Evolutionary conservation across 305 asterid species (phyloP).

Genomic region (Solanum aculeatissimum): DNA sequence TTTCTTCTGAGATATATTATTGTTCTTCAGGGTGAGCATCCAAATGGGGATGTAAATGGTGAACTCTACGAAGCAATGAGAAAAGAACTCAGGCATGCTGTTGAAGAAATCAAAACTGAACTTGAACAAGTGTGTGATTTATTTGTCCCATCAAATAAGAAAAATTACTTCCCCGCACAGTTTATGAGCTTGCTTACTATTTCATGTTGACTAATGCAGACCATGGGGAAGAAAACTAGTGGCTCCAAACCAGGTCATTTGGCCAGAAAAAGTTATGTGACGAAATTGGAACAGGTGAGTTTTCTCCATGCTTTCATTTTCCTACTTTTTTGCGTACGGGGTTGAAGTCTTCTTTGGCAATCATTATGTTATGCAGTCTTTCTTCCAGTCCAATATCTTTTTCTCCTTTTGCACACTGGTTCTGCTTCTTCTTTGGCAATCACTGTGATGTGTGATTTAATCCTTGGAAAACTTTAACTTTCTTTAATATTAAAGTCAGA

Average conservation of each 20-base stretch:
- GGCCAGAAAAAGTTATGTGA: constrained; percentile 29
- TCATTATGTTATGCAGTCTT: neutral
- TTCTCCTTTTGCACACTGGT: neutral
- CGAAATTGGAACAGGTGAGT: constrained; percentile 52
- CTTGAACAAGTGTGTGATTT: constrained; percentile 54
- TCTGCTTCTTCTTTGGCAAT: neutral
- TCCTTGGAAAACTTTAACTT: neutral
- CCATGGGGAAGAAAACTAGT: constrained; percentile 30
- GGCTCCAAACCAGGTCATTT: constrained; percentile 26
- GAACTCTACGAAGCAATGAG: constrained; percentile 69
- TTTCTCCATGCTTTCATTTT: neutral
- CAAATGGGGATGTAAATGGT: constrained; percentile 37
- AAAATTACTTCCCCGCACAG: neutral
- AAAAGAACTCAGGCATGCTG: constrained; percentile 81
- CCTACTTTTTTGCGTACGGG: neutral
- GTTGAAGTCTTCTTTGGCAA: neutral
- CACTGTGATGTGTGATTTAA: neutral
- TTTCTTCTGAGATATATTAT: neutral
- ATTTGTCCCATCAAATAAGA: constrained; percentile 6
- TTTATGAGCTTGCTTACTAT: neutral
- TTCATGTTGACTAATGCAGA: constrained; percentile 24
- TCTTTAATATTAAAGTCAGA: constrained; percentile 21
- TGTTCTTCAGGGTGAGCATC: constrained; percentile 44
- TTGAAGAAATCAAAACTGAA: constrained; percentile 68
- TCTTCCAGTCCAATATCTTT: neutral